phyloP scores from a whole-genome alignment of 345 rosid species.

The Bruguiera parviflora region DNA sequence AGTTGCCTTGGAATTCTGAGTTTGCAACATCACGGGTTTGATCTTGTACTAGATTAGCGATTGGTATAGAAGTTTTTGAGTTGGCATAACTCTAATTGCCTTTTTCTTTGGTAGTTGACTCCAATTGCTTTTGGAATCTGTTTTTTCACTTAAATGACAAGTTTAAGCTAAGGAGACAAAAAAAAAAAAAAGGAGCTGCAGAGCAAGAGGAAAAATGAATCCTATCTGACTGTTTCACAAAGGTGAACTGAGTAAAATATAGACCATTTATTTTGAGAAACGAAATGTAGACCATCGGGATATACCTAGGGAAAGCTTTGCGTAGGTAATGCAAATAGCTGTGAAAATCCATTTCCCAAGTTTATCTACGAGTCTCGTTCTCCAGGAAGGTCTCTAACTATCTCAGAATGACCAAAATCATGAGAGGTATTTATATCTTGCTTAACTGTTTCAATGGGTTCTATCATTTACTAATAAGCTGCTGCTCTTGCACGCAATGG shows the following conservation, averaged over 20 bases:
- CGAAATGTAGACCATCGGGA: too few species aligned
- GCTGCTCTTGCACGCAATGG: background rate
- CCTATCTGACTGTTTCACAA: too few species aligned
- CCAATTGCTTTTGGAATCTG: background rate
- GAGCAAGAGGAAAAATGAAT: too few species aligned
- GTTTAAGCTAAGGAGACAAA: background rate
- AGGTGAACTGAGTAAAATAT: too few species aligned
- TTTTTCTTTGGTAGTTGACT: background rate
- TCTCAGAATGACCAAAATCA: too few species aligned
- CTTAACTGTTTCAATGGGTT: too few species aligned
- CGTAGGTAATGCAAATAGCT: too few species aligned
- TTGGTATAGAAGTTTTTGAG: constrained; percentile 43
- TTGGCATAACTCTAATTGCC: constrained; percentile 1
- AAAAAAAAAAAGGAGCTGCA: background rate
- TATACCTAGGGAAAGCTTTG: too few species aligned
- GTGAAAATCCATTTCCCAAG: background rate
- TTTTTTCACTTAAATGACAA: background rate
- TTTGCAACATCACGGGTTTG: background rate
- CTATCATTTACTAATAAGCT: background rate
- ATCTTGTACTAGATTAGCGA: constrained; percentile 25
- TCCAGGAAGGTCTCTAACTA: too few species aligned
- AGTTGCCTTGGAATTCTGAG: constrained; percentile 7
- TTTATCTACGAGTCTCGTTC: background rate
- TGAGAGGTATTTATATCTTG: too few species aligned
- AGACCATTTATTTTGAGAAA: too few species aligned